Evolutionary conservation across 2,329 filamentous ascomycete species (phyloP), one percentile per base, ranked within the genome.

Genomic region (Fusarium concolor): DNA sequence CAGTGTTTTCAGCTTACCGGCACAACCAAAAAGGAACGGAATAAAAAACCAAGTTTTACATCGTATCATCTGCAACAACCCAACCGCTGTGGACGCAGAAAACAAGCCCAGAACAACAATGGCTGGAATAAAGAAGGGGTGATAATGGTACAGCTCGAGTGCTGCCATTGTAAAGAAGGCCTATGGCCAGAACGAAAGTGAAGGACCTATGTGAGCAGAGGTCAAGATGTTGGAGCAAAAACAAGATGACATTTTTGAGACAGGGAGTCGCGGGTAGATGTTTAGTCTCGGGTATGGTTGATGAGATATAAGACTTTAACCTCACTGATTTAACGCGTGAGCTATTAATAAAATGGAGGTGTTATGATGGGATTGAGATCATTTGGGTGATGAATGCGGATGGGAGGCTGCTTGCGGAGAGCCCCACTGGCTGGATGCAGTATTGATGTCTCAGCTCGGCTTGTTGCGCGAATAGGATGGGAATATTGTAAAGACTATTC

Each of bases 31-130:
- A 9, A 83, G 62, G 35, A 87, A 82, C 0, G 85, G 82, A 3
- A 83, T 80, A 61, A 84, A 82, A 70, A 84, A 86, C 83, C 83
- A 86, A 4, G 82, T 82, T 45, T 80, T 76, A 3, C 77, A 76
- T 41, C 73, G 71, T n/a, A 81, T 38, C 24, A 85, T 65, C 51
- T 82, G 81, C 22, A 74, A 79, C 22, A 75, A 42, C 64, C 85
- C 82, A 0, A 78, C 46, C 0, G 73, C 31, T 0, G 79, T 77
- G 10, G 82, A 76, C 18, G 60, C 26, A 20, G 70, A 71, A 66
- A 85, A 81, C 18, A 84, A 51, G 9, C 76, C 72, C 8, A 79
- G 69, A 43, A 81, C 81, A 29, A 81, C 64, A 4, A 79, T 74
- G 9, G 83, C 82, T 3, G 79, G 78, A 2, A 76, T 75, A 11